Percentiles rank a stretch among this genome's conserved stretches.
These are phyloP conservation scores for Rhizoclosmatium globosum DNA, from an alignment of 192 early-diverging fungal genomes.

Conservation along the genomic window DNA sequence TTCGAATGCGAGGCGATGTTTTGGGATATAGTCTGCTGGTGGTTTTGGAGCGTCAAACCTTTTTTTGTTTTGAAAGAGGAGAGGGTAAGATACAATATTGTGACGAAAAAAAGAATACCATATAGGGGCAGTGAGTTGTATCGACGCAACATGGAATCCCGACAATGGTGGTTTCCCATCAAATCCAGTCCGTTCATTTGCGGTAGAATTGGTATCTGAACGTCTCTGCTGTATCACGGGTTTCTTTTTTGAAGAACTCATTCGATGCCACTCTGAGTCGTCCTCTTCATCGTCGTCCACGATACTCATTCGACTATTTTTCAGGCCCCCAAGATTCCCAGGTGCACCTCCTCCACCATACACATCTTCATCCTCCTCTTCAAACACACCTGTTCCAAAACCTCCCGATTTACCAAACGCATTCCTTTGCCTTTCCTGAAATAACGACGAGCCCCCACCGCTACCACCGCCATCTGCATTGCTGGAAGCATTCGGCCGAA, in stretches of 20 bases:
- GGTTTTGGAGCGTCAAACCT: constrained; percentile 48
- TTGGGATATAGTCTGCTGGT: constrained; percentile 48
- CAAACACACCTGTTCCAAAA: constrained; percentile 75
- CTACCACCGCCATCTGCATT: neutral
- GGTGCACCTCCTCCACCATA: constrained; percentile 20
- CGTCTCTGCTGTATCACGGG: neutral
- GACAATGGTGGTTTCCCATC: constrained; percentile 64
- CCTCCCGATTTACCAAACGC: constrained; percentile 35
- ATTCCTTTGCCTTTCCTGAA: no score
- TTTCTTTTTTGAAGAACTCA: neutral
- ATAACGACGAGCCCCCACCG: neutral
- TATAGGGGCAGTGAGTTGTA: constrained; percentile 46
- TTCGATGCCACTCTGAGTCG: neutral
- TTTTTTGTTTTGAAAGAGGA: neutral
- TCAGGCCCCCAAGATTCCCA: constrained; percentile 4
- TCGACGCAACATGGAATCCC: constrained; percentile 60
- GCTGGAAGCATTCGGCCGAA: constrained; percentile 32
- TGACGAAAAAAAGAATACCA: constrained; percentile 47
- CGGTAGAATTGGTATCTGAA: neutral
- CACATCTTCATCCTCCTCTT: constrained; percentile 59
- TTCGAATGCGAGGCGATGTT: constrained; percentile 18
- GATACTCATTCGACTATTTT: constrained; percentile 26
- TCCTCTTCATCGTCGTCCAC: constrained; percentile 55
- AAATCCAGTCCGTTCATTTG: constrained; percentile 30
- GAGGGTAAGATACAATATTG: neutral